Base-by-base conservation (phyloP, 345 rosid species). In the Syzygium jambos region DNA sequence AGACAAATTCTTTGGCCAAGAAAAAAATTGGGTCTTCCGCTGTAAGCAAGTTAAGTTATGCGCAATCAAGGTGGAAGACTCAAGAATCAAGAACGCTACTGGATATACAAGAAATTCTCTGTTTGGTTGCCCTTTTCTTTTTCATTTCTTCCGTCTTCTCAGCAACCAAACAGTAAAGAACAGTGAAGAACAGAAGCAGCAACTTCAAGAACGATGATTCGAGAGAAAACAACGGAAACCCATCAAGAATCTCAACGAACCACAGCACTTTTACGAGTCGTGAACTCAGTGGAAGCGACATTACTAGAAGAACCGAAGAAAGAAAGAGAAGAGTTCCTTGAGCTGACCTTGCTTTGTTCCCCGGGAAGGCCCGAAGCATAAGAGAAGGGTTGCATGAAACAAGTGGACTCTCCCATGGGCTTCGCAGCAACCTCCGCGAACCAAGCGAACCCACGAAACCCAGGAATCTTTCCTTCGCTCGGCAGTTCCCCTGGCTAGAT, bases 371-470 rank as follows among this genome's bases (percentile, higher is more conserved):
- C 90, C 23, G 90, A 89, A 59, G 84, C 88, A 25, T 89, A 86
- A 43, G 90, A 89, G 88, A 89, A 89, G 43, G 90, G 90, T 51
- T 65, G 87, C 83, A 77, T 43, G 65, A 86, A 38, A 86, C 88
- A 86, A 23, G 85, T 56, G 41, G 89, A 80, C 34, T 88, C 89
- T 25, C 87, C 89, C 87, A 86, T 85, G 49, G 49, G 49, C 83
- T 15, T 23, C 27, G 13, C 56, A 77, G 46, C 55, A 77, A 15
- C 13, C 68, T 80, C 41, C 11, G 52, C 56, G n/a, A 7, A 21
- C 43, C 84, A 9, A 43, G 43, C 23, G 25, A 86, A 63, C 29
- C 49, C 52, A 46, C 52, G 11, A 63, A n/a, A 86, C 53, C 73
- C 21, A 29, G 34, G 23, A 43, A 16, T 61, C 80, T 41, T 46